Evolutionary conservation across 2,329 filamentous ascomycete genomes (phyloP).

Genomic region (Furcasterigmium sp.): DNA sequence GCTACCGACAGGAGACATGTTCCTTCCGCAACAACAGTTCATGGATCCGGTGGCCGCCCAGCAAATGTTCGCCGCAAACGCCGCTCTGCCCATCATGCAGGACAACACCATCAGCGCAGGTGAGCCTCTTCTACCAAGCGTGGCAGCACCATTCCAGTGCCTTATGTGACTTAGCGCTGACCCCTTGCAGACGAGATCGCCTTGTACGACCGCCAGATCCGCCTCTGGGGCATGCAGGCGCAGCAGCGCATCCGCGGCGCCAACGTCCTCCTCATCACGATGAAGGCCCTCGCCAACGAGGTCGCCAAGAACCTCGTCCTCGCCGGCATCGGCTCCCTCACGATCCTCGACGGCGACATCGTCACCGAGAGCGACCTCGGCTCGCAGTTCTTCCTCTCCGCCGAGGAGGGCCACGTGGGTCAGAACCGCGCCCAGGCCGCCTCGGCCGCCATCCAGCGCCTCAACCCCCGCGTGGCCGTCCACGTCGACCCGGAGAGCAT

Average conservation of each 20-base stretch:
- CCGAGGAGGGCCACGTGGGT: conserved; percentile 63
- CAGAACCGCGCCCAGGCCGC: conserved; percentile 82
- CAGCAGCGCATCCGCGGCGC: conserved; percentile 89
- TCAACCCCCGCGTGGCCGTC: conserved; percentile 85
- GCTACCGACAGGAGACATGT: conserved; percentile 11
- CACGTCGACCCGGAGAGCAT: conserved; percentile 65
- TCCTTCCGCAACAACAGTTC: conserved; percentile 9
- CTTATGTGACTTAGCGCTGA: background rate
- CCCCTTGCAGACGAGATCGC: conserved; percentile 76
- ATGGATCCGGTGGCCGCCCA: conserved; percentile 1
- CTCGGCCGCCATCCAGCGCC: conserved; percentile 68
- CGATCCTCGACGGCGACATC: conserved; percentile 72
- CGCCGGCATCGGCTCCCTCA: conserved; percentile 85
- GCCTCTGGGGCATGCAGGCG: conserved; percentile 93
- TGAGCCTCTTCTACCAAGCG: conserved; percentile 12
- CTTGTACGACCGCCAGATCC: conserved; percentile 94
- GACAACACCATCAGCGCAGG: conserved; percentile 22
- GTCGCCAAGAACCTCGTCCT: conserved; percentile 92
- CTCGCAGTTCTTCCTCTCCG: conserved; percentile 73
- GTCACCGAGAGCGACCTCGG: conserved; percentile 78
- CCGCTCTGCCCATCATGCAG: conserved; percentile 3
- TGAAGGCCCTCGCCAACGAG: conserved; percentile 86
- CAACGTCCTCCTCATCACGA: conserved; percentile 82
- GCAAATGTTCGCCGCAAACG: conserved; percentile 10
- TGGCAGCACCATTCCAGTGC: background rate